Evolutionary conservation across 176 grass and related monocot genomes (phyloP).

Genomic region (Miscanthus lutarioriparius): DNA sequence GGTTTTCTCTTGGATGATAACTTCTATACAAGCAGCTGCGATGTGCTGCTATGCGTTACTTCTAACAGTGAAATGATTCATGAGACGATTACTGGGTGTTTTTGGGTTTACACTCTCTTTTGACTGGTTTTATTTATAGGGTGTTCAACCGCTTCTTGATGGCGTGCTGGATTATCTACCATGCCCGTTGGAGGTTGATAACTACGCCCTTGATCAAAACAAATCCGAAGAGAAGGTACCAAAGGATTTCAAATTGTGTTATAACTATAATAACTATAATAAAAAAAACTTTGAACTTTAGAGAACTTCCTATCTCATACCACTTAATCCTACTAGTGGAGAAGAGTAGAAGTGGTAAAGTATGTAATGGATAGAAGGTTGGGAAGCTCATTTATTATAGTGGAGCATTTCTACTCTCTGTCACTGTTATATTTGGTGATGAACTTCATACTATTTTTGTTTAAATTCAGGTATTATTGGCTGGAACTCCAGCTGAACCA

Average conservation of each 20-base stretch:
- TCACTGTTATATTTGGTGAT: neutral
- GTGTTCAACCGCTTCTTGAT: slow-evolving; percentile 92
- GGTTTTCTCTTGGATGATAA: neutral
- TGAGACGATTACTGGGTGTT: slow-evolving; percentile 21
- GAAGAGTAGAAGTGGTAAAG: neutral
- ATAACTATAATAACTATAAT: neutral
- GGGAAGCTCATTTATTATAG: neutral
- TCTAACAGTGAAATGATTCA: slow-evolving; percentile 14
- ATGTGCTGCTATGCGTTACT: slow-evolving; percentile 24
- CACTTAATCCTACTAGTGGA: slow-evolving; percentile 20
- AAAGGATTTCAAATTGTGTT: slow-evolving; percentile 20
- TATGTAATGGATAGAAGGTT: neutral
- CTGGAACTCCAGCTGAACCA: slow-evolving; percentile 70
- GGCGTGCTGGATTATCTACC: slow-evolving; percentile 95
- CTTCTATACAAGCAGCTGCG: slow-evolving; percentile 16
- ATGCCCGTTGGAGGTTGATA: slow-evolving; percentile 82
- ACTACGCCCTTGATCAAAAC: slow-evolving; percentile 89
- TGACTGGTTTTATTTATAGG: slow-evolving; percentile 56
- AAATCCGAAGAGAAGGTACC: slow-evolving; percentile 95
- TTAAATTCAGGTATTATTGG: slow-evolving; percentile 61
- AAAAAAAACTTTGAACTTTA: slow-evolving; percentile 8
- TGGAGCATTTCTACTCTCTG: neutral
- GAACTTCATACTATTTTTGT: slow-evolving; percentile 13
- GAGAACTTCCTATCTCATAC: neutral
- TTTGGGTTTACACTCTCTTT: slow-evolving; percentile 19